Evolutionary conservation across 495 filamentous ascomycete species (phyloP), one percentile per base, ranked within the genome.

Genomic region (Trichoderma asperelloides): DNA sequence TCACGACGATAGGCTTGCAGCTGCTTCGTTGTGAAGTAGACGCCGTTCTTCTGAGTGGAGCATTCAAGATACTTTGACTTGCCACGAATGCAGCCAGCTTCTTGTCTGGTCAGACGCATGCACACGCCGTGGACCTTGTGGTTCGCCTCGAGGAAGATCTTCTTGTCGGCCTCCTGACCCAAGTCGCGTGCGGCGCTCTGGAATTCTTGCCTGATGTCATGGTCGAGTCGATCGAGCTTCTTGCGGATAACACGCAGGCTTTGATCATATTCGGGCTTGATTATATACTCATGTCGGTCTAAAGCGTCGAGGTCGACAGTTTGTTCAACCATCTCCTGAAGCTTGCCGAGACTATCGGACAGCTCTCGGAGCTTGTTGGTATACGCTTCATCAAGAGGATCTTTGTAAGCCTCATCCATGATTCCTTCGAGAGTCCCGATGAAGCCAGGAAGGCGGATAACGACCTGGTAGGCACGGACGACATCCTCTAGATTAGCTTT

Each of bases 321-420:
- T 2, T 95, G 97, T 77, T 99, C 95, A 15, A 99, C 96, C 91
- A 99, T 96, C 73, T 99, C 95, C 70, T 95, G 91, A 40, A 99
- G 80, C 76, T 92, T 96, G 28, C 83, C 86, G 57, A 98, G 79
- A 74, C 88, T 91, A 70, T 94, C 88, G 8, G 89, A 90, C 69
- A 90, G 86, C 66, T 88, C 82, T 27, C 78, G 76, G 30, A 98
- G 78, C 73, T 96, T 96, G 33, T 87, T 82, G 7, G 93, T 96
- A 70, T 99, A 99, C 37, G 91, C 90, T 2, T 83, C 85, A 64
- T 98, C 93, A 18, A 99, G 78, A 0, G 94, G 90, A 67, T 93
- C 90, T 68, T 89, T 91, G 72, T 97, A 97, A 62, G 88, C 78
- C 75, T 98, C 95, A 73, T 99, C 96, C 90, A 98, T 98, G 16